Base-by-base conservation (phyloP, 2,329 filamentous ascomycete species). In the Fusarium foetens region DNA sequence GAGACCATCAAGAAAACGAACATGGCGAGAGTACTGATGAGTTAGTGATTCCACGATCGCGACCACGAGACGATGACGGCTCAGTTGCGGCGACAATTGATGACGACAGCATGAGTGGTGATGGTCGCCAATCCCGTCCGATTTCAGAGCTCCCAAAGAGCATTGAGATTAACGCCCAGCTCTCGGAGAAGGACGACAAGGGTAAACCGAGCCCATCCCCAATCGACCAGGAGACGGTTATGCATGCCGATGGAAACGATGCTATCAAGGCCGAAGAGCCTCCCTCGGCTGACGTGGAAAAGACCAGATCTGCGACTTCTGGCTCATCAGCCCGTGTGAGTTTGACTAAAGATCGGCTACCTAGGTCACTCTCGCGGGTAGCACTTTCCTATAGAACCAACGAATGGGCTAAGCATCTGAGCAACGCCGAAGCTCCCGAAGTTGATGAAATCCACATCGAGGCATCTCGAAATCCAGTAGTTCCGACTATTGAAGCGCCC, bases 361-460 rank as follows among this genome's bases (percentile, higher is more conserved):
- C 93, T 1, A 84, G 86, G n/a, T 89, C 90, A 17, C 81, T 94
- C 38, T 96, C 94, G 2, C 91, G 89, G 68, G 88, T 97, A 13
- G 92, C 94, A 4, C 85, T 94, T 79, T 93, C 92, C 0, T 97
- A 96, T 78, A 90, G 95, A 63, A 98, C 94, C 4, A 97, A 97
- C 72, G 95, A 98, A 82, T 98, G 95, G 95, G 94, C 94, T 0
- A 98, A 97, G 80, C 94, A 97, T 80, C 86, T 97, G 16, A 90
- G 91, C 70, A 84, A 88, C 45, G 94, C 95, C 11, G 95, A 98
- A 21, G 83, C 84, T 9, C 94, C 94, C 3, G 88, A 90, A 52
- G 81, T 87, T 1, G 91, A 94, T 12, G 87, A 90, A 4, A 80
- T 93, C 17, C 84, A 87, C 29, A 78, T 89, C 8, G 77, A 86